Percentiles rank a stretch among this genome's conserved stretches.
Conservation (phyloP, 345 rosid genomes). For the Brassica incana region DNA sequence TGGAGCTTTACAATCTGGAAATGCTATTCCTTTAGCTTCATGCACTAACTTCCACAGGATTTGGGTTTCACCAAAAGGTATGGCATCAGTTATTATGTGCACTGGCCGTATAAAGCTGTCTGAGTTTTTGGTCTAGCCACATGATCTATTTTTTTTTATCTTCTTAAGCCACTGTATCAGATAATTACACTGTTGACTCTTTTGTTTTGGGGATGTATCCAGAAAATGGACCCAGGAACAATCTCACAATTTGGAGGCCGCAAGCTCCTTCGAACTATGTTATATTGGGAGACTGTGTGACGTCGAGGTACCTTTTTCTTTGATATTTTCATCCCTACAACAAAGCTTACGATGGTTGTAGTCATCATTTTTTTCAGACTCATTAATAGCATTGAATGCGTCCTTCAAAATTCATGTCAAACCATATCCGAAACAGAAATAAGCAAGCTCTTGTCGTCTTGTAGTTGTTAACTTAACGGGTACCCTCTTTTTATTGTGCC, state of each 20-base stretch:
- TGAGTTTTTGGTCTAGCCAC: slow-evolving; percentile 22
- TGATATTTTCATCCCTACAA: slow-evolving; percentile 3
- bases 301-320: slow-evolving; percentile 66
- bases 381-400: slow-evolving; percentile 2
- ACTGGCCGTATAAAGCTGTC: slow-evolving; percentile 16
- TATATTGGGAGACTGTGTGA: slow-evolving; percentile 95
- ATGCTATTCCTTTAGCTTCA: slow-evolving; percentile 74
- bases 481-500: not conserved
- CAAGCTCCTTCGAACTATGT: slow-evolving; percentile 93
- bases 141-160: slow-evolving; percentile 11
- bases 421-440: slow-evolving; percentile 14
- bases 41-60: slow-evolving; percentile 81
- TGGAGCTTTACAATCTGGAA: slow-evolving; percentile 87
- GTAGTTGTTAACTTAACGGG: slow-evolving; percentile 1
- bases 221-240: slow-evolving; percentile 74
- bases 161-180: slow-evolving; percentile 17
- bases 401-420: slow-evolving; percentile 10
- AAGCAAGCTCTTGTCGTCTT: slow-evolving; percentile 15
- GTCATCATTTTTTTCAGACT: slow-evolving; percentile 7
- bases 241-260: slow-evolving; percentile 97
- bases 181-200: not conserved
- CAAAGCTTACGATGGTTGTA: slow-evolving; percentile 12
- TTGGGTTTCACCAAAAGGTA: slow-evolving; percentile 94
- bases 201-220: slow-evolving; percentile 35
- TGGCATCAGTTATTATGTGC: slow-evolving; percentile 31